A percentile compares a stretch with the other conserved stretches of the same genome.
These are phyloP conservation scores for Phaeotremella skinneri DNA, from an alignment of 768 basidiomycete species.

Conservation along the genomic window DNA sequence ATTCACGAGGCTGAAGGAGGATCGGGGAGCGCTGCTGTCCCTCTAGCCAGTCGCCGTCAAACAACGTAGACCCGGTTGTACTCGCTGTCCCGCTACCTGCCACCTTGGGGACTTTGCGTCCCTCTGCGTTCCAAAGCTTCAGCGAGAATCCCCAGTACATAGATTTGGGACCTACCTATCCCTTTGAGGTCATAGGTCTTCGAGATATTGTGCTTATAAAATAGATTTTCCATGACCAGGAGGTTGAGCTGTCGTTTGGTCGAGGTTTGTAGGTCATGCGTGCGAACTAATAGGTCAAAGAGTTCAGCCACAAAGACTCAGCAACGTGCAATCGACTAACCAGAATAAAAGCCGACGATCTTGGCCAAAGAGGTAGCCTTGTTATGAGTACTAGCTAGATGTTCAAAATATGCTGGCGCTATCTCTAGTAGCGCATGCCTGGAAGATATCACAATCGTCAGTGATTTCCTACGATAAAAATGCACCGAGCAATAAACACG, in stretches of 20 bases:
- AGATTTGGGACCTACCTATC: slow-evolving; percentile 54
- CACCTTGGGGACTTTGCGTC: slow-evolving; percentile 64
- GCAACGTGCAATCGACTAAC: slow-evolving; percentile 20
- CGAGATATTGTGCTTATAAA: slow-evolving; percentile 65
- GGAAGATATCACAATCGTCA: slow-evolving; percentile 8
- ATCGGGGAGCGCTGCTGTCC: slow-evolving; percentile 66
- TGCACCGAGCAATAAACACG: background rate
- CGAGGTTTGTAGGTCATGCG: slow-evolving; percentile 69
- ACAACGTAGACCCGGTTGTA: slow-evolving; percentile 63
- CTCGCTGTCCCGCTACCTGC: slow-evolving; percentile 5
- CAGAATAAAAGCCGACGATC: slow-evolving; percentile 75
- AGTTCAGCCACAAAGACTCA: slow-evolving; percentile 4
- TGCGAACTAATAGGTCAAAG: slow-evolving; percentile 55
- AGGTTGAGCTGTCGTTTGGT: slow-evolving; percentile 70
- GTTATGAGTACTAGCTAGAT: slow-evolving; percentile 68
- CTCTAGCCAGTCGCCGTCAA: slow-evolving; percentile 84
- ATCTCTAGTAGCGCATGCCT: slow-evolving; percentile 77
- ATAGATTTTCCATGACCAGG: slow-evolving; percentile 81
- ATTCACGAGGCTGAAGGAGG: slow-evolving; percentile 61
- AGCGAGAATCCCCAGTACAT: background rate
- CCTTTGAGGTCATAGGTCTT: slow-evolving; percentile 82
- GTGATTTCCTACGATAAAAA: background rate
- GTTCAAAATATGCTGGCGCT: slow-evolving; percentile 73
- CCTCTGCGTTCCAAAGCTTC: slow-evolving; percentile 48
- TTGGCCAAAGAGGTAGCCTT: slow-evolving; percentile 72